Base-by-base conservation (phyloP, 2,329 filamentous ascomycete genomes). In the Gnomoniopsis smithogilvyi region DNA sequence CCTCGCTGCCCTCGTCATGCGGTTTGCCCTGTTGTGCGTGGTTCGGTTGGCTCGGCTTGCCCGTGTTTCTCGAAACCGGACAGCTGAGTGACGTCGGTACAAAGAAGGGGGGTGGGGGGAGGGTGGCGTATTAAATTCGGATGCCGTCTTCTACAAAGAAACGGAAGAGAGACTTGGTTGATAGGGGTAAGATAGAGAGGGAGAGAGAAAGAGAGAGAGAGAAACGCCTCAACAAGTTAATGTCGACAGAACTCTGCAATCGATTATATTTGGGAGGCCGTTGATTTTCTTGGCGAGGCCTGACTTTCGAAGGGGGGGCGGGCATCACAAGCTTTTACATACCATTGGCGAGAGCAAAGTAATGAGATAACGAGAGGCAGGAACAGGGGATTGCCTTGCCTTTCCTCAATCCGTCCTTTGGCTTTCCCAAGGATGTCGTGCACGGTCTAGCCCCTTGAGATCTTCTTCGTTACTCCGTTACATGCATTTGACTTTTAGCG, bases 291-390 rank as follows among this genome's bases (percentile, higher is more conserved):
- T 4, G 11, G 12, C 8, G 36, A 41, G 17, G 36, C 36, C 17
- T 41, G 36, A n/a, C 36, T 41, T 3, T 34, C n/a, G 30, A 22
- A 24, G 33, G 30, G 30, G 45, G 54, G 54, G 54, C n/a, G 54
- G 54, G 54, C 34, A 26, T 56, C 54, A 56, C 46, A 56, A 56
- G 54, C 54, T 56, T 56, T 56, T 56, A 56, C 50, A 19, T 53
- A 12, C 36, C 34, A 14, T 12, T 21, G 43, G 15, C 33, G 38
- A 50, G 54, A 38, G 54, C 30, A 41, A n/a, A 30, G 46, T 22
- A 56, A 30, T 15, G 30, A 56, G 15, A 34, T 56, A 50, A 49
- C 54, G 30, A 22, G 8, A 22, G 43, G 54, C 46, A 26, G 38
- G 14, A 11, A 46, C 46, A 56, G 54, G 54, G 54, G 19, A 30